Base-by-base conservation (phyloP, 257 asterid species). In the Solanum sparsipilum region DNA sequence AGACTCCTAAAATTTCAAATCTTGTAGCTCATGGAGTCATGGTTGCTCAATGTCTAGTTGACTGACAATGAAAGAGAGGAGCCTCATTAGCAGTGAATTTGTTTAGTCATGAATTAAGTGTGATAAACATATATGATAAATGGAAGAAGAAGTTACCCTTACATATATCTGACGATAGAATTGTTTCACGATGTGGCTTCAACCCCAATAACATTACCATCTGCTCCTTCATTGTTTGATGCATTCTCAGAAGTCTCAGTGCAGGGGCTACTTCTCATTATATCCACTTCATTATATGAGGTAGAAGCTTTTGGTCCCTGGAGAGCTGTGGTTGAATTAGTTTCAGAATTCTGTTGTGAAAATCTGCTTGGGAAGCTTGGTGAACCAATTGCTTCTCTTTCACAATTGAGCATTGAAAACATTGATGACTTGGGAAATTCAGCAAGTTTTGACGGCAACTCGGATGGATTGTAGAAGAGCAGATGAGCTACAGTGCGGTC, bases 401-500 rank as follows among this genome's bases (percentile, higher is more conserved):
- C 93, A 82, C 60, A 88, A 11, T 91, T 87, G 88, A 90, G 89
- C 88, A 88, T 93, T 56, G 93, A 91, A 31, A 94, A 93, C 71
- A 88, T 32, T 68, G 95, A 94, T 7, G 93, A 92, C 85, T 92
- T 91, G 15, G 95, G 92, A 44, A 89, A 85, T 88, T 92, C 96
- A 48, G 87, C 75, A 84, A 88, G 90, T 88, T 92, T 95, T 89
- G 93, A 95, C 13, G 95, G 76, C 41, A 87, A 87, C 73, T 92
- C 96, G 1, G 86, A 84, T 25, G 96, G 95, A 92, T 92, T 90
- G 87, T 94, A 95, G 93, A 96, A 96, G 89, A 96, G 96, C 85
- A 96, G 91, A 92, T 94, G 98, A 52, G 99, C 99, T 86, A 96
- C 94, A 25, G 92, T 89, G 65, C 99, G 96, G 88, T 96, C 99